Evolutionary conservation across 768 basidiomycete species (phyloP), one percentile per base, ranked within the genome.

Genomic region (Mycena chlorophos): DNA sequence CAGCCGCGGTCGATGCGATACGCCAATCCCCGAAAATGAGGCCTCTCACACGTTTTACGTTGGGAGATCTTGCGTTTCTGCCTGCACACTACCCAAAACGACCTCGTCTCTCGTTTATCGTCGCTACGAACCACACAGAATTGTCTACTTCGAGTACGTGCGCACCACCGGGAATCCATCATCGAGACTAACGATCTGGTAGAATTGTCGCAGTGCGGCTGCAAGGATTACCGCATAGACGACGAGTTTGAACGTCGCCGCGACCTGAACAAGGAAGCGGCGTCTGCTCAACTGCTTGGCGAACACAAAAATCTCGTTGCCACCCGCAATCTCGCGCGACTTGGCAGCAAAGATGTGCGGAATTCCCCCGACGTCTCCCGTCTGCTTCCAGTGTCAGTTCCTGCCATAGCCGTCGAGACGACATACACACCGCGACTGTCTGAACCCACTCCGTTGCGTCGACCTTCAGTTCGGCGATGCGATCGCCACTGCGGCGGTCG

Each of bases 271-370:
- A 20, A n/a, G 19, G 29, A 27, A 26, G 6, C 39, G n/a, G 17
- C 28, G n/a, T 14, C 13, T 45, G 23, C 31, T 30, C 3, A 14
- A 27, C 34, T 13, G 20, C 5, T 34, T 26, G 5, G 26, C 16
- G 26, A 28, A 59, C n/a, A 59, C 19, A 13, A 38, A 34, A n/a
- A 55, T 59, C 2, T 52, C 49, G 26, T 59, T 59, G 2, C 17
- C 1, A 2, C 49, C 58, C n/a, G 4, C 25, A 17, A 39, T 27
- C 17, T 55, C 54, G 13, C 50, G 22, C 13, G 53, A 51, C 23
- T 47, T 51, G 27, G 53, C 58, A 3, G 50, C 58, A n/a, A 59
- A 47, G 16, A 59, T 52, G 27, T 40, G 47, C 37, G 53, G 23
- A 19, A 37, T n/a, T 0, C 58, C 58, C 3, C n/a, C 43, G 20